These are phyloP conservation scores for Coniella vitis DNA, from an alignment of 2,329 filamentous ascomycete species.

Conservation along the genomic window DNA sequence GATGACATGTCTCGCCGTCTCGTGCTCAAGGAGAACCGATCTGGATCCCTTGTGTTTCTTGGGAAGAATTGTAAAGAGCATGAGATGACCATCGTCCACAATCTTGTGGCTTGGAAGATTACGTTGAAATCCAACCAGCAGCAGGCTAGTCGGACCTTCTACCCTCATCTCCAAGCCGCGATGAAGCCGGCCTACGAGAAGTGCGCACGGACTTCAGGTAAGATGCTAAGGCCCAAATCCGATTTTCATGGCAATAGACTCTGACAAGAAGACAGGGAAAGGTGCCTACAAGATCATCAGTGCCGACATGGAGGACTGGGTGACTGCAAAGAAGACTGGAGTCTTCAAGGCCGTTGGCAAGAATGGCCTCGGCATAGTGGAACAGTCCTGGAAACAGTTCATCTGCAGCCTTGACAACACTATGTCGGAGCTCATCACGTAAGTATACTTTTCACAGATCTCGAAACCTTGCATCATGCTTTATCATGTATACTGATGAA, in stretches of 20 bases:
- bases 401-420: background rate
- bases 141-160: background rate
- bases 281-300: background rate
- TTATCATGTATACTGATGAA: too few relatives aligned
- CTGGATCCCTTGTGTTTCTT: background rate
- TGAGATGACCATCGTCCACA: background rate
- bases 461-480: background rate
- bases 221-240: background rate
- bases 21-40: background rate
- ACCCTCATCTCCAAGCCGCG: background rate
- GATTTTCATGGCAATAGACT: background rate
- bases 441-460: background rate
- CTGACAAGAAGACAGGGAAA: background rate
- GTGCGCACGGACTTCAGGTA: background rate
- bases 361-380: background rate
- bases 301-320: background rate
- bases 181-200: background rate
- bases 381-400: background rate
- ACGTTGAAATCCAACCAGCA: conserved; percentile 1
- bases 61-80: background rate
- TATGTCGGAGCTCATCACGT: background rate
- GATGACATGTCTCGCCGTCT: background rate
- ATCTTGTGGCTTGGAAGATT: background rate
- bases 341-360: background rate
- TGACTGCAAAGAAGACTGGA: background rate